Evolutionary conservation across 345 rosid species (phyloP).

Genomic region (Ailanthus altissimus): DNA sequence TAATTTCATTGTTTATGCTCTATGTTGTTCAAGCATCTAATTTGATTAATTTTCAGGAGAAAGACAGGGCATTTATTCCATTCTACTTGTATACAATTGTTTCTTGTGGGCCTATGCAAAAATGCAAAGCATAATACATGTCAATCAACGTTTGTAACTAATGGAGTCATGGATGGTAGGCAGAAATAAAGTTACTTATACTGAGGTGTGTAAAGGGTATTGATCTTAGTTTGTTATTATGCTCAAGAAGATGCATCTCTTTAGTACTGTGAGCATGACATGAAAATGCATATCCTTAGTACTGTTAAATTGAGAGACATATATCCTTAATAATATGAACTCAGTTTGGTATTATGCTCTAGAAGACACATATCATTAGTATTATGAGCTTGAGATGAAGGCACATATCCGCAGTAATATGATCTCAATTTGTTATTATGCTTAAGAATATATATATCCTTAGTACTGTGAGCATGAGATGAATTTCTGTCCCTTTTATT

Average conservation of each 20-base stretch:
- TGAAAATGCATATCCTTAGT: too few relatives aligned
- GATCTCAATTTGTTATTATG: slow-evolving; percentile 5
- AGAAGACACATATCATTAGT: too few relatives aligned
- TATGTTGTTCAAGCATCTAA: slow-evolving; percentile 60
- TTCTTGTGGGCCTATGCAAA: slow-evolving; percentile 61
- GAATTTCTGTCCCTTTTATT: background rate
- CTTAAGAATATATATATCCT: background rate
- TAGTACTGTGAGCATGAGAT: slow-evolving; percentile 1
- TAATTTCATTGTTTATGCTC: slow-evolving; percentile 1
- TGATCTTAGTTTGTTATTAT: slow-evolving; percentile 11
- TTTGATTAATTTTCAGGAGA: slow-evolving; percentile 55
- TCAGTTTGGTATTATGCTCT: too few relatives aligned
- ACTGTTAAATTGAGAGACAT: too few relatives aligned
- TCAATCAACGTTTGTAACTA: slow-evolving; percentile 71
- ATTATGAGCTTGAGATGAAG: too few relatives aligned
- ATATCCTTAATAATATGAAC: too few relatives aligned
- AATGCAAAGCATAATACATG: slow-evolving; percentile 36
- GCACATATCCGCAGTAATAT: background rate
- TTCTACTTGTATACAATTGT: slow-evolving; percentile 55
- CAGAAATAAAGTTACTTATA: slow-evolving; percentile 71
- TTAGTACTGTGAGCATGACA: slow-evolving; percentile 4
- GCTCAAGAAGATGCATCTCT: background rate
- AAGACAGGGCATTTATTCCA: slow-evolving; percentile 41
- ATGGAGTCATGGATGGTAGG: slow-evolving; percentile 73
- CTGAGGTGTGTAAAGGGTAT: slow-evolving; percentile 47